A percentile compares a stretch with the other conserved stretches of the same genome.
These are phyloP conservation scores for Proliferodiscus dingleyae DNA, from an alignment of 2,329 filamentous ascomycete species.

Conservation along the genomic window DNA sequence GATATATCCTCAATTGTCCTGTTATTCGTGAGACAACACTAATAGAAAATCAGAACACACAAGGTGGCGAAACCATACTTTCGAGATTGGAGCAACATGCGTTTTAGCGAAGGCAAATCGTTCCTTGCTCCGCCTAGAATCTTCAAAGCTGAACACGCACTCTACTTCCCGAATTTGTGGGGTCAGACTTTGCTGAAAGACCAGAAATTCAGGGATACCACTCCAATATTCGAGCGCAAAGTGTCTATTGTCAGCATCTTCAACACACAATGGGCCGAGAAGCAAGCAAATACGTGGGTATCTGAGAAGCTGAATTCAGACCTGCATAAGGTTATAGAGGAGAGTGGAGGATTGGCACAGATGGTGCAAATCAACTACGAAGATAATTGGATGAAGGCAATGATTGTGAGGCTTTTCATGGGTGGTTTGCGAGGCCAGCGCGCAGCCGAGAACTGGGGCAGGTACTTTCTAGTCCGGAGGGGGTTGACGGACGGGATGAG, in stretches of 20 bases:
- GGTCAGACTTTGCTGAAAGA: constrained; percentile 68
- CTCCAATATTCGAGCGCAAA: constrained; percentile 65
- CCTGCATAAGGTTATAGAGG: constrained; percentile 57
- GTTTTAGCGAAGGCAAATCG: constrained; percentile 80
- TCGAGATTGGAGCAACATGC: constrained; percentile 87
- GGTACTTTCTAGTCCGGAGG: constrained; percentile 57
- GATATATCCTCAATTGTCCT: too few relatives aligned
- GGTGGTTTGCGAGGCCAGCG: constrained; percentile 47
- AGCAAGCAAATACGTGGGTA: constrained; percentile 70
- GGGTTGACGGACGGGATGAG: constrained; percentile 57
- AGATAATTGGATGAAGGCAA: constrained; percentile 66
- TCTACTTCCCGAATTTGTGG: constrained; percentile 91
- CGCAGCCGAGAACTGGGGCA: constrained; percentile 48
- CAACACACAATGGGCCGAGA: constrained; percentile 79
- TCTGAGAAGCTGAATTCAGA: constrained; percentile 60
- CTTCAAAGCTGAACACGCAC: constrained; percentile 74
- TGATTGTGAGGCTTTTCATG: constrained; percentile 53
- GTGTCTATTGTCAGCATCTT: constrained; percentile 78
- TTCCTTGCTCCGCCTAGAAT: constrained; percentile 81
- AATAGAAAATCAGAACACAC: constrained; percentile 49
- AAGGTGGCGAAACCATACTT: constrained; percentile 87
- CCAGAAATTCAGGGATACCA: constrained; percentile 61
- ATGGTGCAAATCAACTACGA: constrained; percentile 85
- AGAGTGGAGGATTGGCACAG: constrained; percentile 56
- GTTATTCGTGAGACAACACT: background rate